Evolutionary conservation across 257 asterid genomes (phyloP), one percentile per base, ranked within the genome.

Genomic region (Ophiorrhiza pumila): DNA sequence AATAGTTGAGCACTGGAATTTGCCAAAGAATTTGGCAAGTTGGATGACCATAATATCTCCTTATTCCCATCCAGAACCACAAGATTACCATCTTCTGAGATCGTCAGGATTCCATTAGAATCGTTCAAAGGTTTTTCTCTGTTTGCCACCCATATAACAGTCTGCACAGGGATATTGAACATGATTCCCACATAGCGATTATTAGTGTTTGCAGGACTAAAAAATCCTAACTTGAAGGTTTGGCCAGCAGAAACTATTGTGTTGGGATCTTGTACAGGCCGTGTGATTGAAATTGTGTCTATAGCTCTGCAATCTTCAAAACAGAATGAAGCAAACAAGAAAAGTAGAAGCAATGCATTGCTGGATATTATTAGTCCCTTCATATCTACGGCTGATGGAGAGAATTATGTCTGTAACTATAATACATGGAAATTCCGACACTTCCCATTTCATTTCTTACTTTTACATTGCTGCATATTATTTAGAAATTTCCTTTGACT

Each of bases 141-240:
- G 58, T 87, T 87, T 17, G 90, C 92, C 32, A 85, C 86, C 92
- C 92, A 87, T 9, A 82, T 62, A 69, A 69, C 67, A 46, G 86
- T 20, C 22, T 1, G 10, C 23, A 46, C n/a, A 62, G 74, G 63
- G 41, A 42, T 15, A 39, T 61, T 69, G 43, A 49, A 61, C 78
- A 67, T 60, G 35, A 80, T 39, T n/a, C 84, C 84, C 39, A 80
- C 55, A 49, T 80, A 80, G 55, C 70, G 76, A 7, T 71, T 68
- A 15, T 43, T 45, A 14, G 72, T 58, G 75, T 80, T 72, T 42
- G 35, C 46, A 25, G 76, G 80, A 69, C 78, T 68, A 42, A 76
- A 76, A 39, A 80, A 80, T 23, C 76, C 84, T 47, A 80, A 68
- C 32, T 68, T 74, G 79, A 76, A 80, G n/a, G 18, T 53, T 37